Base-by-base conservation (phyloP, 768 basidiomycete species). In the Pleurotus eryngii region DNA sequence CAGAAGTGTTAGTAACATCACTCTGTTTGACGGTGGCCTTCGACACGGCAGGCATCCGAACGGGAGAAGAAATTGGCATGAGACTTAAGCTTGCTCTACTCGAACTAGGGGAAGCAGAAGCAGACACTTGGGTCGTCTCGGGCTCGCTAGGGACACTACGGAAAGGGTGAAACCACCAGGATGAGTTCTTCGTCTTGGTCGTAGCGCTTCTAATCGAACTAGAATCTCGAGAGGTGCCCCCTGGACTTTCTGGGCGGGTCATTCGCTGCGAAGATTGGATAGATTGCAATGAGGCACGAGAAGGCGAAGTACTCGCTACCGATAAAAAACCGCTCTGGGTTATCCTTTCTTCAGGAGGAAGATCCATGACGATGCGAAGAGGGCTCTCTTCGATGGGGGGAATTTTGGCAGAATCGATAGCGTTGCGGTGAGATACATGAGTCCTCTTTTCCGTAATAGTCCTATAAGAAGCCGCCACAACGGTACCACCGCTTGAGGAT, bases 121-220 rank as follows among this genome's bases (percentile, higher is more conserved):
- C 83, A 26, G 81, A 81, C 4, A 82, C 74, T 12, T 80, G 71
- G 2, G 80, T 79, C 1, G 83, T 84, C 61, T 87, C 84, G 1
- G 87, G 79, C 66, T 89, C 86, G 60, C 80, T 82, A 5, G 80
- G 76, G 0, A 76, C 80, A 57, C 80, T 84, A 35, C 88, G 76
- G 68, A 92, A 92, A 4, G 86, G 81, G 64, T 85, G 89, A 69
- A 90, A 87, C 9, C 92, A 70, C 90, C 90, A 92, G n/a, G 86
- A 78, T 1, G 89, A 82, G 1, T 89, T 75, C 40, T 90, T 76
- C 64, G 84, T 89, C 2, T 88, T 84, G 9, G 78, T 72, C 0
- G 83, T 56, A 1, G 77, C 73, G 3, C 71, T 66, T 24, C 77
- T 79, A 5, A 68, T 64, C 42, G 72, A 63, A 18, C 65, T 62